Base-by-base conservation (phyloP, 208 protist species). In the Acanthamoeba royreba region DNA sequence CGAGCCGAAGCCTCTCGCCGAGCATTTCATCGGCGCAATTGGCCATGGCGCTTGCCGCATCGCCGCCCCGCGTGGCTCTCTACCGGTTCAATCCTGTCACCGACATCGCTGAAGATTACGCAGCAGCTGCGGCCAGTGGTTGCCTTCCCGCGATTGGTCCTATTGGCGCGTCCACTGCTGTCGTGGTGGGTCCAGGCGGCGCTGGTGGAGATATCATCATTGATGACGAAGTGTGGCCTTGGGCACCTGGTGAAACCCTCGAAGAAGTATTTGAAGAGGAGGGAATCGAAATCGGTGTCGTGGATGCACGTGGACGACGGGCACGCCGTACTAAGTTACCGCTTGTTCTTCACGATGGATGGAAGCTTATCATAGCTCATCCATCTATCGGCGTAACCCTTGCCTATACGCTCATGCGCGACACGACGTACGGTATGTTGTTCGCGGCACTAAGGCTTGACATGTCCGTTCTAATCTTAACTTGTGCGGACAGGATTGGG, bases 131-230 rank as follows among this genome's bases (percentile, higher is more conserved):
- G n/a, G n/a, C n/a, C n/a, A n/a, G n/a, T n/a, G n/a, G n/a, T n/a
- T n/a, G n/a, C n/a, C n/a, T n/a, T n/a, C n/a, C n/a, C n/a, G n/a
- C n/a, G n/a, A n/a, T n/a, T n/a, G n/a, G n/a, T 25, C 8, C 61
- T 61, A 17, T n/a, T n/a, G 52, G 11, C 61, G 2, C 33, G 61
- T 5, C 61, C n/a, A 47, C n/a, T n/a, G n/a, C n/a, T n/a, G 22
- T 31, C 69, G 40, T 4, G 5, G 40, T 85, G 43, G 43, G 74
- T n/a, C 38, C 74, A 3, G 74, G 74, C 11, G 74, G 33, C 7
- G 74, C 74, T 2, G 74, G 74, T 17, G 74, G 74, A 5, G 74
- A 85, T 45, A 85, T 85, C 74, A 85, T 85, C 43, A 53, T 85
- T n/a, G 74, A 85, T 28, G 74, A 53, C 43, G 74, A 53, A 28